Evolutionary conservation across 2,329 filamentous ascomycete genomes (phyloP), one percentile per base, ranked within the genome.

Genomic region (Cadophora luteo-olivacea): DNA sequence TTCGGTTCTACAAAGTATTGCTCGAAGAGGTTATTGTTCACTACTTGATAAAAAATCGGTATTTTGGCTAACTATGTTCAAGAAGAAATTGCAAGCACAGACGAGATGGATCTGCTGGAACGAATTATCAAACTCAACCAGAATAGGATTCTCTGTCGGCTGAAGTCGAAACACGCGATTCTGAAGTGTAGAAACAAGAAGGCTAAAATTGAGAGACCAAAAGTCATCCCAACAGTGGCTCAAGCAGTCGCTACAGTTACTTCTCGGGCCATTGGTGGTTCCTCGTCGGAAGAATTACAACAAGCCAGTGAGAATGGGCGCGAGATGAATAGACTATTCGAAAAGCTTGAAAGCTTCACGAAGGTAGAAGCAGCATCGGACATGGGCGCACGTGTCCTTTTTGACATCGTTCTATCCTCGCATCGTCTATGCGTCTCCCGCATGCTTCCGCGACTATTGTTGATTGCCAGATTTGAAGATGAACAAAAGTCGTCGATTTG

Each of bases 141-240:
- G 19, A 64, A 36, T 38, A 62, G 68, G 22, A 66, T 70, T 41
- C 57, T 66, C 6, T 70, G 68, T 60, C 68, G 62, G 36, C 62
- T 70, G 58, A 64, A 63, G 60, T 66, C 57, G 1, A 45, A 29
- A 29, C 57, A 45, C 45, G 57, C 57, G 1, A 19, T 16, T 1
- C n/a, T 38, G 1, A 25, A 16, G 16, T 60, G 33, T 61, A 38
- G 55, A 36, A 33, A 38, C 63, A 36, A 63, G 64, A 33, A n/a
- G 38, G 52, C 16, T 1, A 55, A 67, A 38, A 38, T 66, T 36
- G 60, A 64, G 48, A 33, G 33, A 19, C 16, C 60, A 29, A 68
- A 70, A 38, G 36, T 63, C 60, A 64, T 70, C 51, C 66, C 45
- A 36, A 16, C n/a, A 36, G 38, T 68, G 2, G 32, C 52, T 25